Evolutionary conservation across 2,329 filamentous ascomycete species (phyloP), one percentile per base, ranked within the genome.

Genomic region (Pseudopyrenochaeta lycopersici): DNA sequence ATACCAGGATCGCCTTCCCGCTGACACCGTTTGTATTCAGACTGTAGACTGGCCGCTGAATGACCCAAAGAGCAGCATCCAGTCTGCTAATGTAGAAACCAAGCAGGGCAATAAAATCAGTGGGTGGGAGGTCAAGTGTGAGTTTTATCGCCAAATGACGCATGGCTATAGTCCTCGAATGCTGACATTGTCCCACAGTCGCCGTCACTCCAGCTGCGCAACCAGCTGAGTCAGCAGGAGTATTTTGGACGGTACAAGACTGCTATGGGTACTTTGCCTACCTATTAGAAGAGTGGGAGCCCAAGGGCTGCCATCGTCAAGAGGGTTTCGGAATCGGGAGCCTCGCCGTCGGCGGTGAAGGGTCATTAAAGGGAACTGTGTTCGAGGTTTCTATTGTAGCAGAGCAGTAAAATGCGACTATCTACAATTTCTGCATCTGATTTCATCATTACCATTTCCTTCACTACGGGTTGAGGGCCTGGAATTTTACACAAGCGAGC

Each of bases 191-290:
- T 15, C 12, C 3, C 29, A 1, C 35, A 72, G 70, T 73, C 4
- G 54, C 60, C 17, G 67, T 73, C 0, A 65, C 51, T 14, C 70
- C 68, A 40, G 52, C 59, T 31, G 18, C 56, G 9, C 60, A 67
- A 15, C 51, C 59, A 2, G 46, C 48, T 17, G 40, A 40, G 20
- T 58, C 58, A 10, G 47, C 60, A 15, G 58, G 54, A 4, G 66
- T 65, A 12, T 61, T 63, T 42, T 71, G 68, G 65, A 58, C 53
- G 3, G 54, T 52, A 15, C 42, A 54, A 10, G 70, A 73, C 12
- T 73, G 70, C 57, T 66, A 69, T 39, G 68, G 67, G 1, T 73
- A 72, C 45, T 68, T 73, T 32, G 49, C 56, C 9, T 41, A 62
- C 7, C 52, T 72, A 43, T 47, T 73, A 0, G 38, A 57, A 35